Base-by-base conservation (phyloP, 352 stramenopile species). In the Plasmopara halstedii region DNA sequence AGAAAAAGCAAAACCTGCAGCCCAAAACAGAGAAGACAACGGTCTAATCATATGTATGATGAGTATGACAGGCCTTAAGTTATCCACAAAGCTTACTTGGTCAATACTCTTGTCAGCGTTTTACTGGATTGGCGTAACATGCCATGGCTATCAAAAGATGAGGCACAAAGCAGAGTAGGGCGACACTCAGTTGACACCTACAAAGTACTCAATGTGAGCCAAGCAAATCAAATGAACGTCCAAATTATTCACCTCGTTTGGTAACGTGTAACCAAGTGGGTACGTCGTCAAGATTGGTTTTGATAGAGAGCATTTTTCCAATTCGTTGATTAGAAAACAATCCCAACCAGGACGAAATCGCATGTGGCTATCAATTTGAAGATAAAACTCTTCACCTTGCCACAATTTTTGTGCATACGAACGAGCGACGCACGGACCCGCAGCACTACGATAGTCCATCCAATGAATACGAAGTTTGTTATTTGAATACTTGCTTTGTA, bases 281-380 rank as follows among this genome's bases (percentile, higher is more conserved):
- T 98, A 98, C 2, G 91, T 94, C 9, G 94, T 97, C 11, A 98
- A 57, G 19, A 98, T 78, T 8, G 88, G 53, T 41, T 90, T 88
- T 9, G 48, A 4, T 9, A 55, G 55, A 2, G 51, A 29, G 37
- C 69, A 83, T 11, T 67, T 59, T 9, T 29, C 33, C 13, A 96
- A 68, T 47, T 94, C 62, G 17, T 66, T 35, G 42, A 97, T 83
- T 33, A 98, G 56, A 44, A 88, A 97, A 8, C 49, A 62, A 58
- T 98, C 94, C 92, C 92, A 98, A 14, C 72, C 64, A 10, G 39
- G 42, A 6, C 70, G 70, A 31, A 91, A 79, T 1, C 89, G 75
- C 77, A 96, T 98, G 65, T 98, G 94, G 44, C 88, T 96, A 60
- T 98, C 94, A 53, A 98, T 95, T 59, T 98, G 91, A 4, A 98